Evolutionary conservation across 139 green algal genomes (phyloP).

Genomic region (Raphidocelis subcapitata): DNA sequence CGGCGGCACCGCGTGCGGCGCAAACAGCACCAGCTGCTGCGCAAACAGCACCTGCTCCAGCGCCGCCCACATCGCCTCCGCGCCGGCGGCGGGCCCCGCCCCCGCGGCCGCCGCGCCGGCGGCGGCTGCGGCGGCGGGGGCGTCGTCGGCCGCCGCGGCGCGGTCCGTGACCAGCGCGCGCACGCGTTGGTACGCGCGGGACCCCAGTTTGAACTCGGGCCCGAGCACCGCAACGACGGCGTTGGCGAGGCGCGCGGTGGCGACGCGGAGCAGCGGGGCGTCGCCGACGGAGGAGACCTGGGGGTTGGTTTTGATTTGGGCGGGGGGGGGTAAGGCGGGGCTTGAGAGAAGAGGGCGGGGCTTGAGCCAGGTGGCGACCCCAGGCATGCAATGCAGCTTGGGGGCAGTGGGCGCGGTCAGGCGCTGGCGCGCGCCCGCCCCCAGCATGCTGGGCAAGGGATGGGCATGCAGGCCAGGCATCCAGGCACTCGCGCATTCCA

Average conservation of each 20-base stretch:
- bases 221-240: slow-evolving; percentile 85
- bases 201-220: slow-evolving; percentile 80
- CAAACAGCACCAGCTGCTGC: slow-evolving; percentile 94
- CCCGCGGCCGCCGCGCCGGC: background rate
- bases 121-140: background rate
- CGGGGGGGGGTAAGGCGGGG: no score
- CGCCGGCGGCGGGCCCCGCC: background rate
- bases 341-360: no score
- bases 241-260: slow-evolving; percentile 84
- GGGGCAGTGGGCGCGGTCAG: no score
- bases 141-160: background rate
- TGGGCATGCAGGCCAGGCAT: no score
- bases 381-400: background rate
- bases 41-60: slow-evolving; percentile 70
- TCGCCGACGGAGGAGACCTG: slow-evolving; percentile 47
- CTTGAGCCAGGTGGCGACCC: background rate
- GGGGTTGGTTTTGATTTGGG: no score
- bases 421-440: no score
- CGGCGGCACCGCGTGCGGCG: slow-evolving; percentile 74
- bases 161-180: slow-evolving; percentile 51
- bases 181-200: slow-evolving; percentile 58
- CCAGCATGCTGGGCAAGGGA: no score
- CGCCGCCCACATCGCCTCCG: slow-evolving; percentile 13
- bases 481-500: no score
- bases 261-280: slow-evolving; percentile 54